Evolutionary conservation across 2,329 filamentous ascomycete species (phyloP).

Genomic region (Didymella sp.): DNA sequence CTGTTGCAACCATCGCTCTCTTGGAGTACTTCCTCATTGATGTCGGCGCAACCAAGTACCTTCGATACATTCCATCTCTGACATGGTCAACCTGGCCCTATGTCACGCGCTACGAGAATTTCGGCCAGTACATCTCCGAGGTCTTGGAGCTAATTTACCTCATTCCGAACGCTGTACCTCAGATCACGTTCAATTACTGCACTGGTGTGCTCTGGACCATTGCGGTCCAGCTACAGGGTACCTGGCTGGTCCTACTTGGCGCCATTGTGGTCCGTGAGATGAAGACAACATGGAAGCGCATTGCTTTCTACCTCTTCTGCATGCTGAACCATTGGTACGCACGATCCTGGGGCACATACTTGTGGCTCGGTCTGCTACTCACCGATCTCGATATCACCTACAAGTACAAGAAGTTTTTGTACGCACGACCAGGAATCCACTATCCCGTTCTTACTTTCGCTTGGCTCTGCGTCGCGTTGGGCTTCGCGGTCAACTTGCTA

Average conservation of each 20-base stretch:
- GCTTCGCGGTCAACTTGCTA: slow-evolving; percentile 49
- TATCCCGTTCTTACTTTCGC: slow-evolving; percentile 49
- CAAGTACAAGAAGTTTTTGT: slow-evolving; percentile 52
- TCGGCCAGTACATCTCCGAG: slow-evolving; percentile 54
- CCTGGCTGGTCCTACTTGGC: slow-evolving; percentile 55
- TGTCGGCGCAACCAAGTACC: slow-evolving; percentile 52
- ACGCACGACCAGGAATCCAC: slow-evolving; percentile 44
- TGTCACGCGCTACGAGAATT: slow-evolving; percentile 50
- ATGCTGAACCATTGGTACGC: slow-evolving; percentile 58
- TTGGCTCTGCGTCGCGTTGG: slow-evolving; percentile 37
- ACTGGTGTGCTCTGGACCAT: slow-evolving; percentile 61
- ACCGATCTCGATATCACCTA: slow-evolving; percentile 58
- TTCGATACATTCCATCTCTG: slow-evolving; percentile 56
- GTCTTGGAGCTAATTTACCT: slow-evolving; percentile 56
- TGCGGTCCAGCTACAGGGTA: slow-evolving; percentile 57
- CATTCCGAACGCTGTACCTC: slow-evolving; percentile 57
- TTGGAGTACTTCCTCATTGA: slow-evolving; percentile 59
- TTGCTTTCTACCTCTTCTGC: slow-evolving; percentile 54
- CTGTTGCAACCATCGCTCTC: slow-evolving; percentile 52
- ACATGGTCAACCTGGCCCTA: slow-evolving; percentile 59
- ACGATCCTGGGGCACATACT: slow-evolving; percentile 55
- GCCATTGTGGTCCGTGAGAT: slow-evolving; percentile 55
- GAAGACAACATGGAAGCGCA: slow-evolving; percentile 57
- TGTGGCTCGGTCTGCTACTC: slow-evolving; percentile 55
- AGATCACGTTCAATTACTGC: slow-evolving; percentile 58